phyloP scores from a whole-genome alignment of 2,329 filamentous ascomycete species.

The Parafenestella ontariensis region DNA sequence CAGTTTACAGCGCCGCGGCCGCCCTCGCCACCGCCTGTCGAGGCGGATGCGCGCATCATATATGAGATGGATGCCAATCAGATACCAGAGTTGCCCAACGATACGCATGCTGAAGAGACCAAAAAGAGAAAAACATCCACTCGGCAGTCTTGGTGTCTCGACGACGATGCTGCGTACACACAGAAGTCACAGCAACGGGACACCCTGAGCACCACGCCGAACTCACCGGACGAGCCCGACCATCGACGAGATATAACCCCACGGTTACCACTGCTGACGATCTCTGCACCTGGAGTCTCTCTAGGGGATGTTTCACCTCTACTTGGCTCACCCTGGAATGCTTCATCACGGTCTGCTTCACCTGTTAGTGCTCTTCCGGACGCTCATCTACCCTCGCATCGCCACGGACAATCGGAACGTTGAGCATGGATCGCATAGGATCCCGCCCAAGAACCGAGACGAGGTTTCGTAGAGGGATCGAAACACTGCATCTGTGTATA shows the following conservation, averaged over 20 bases:
- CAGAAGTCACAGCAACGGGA: constrained; percentile 16
- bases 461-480: not conserved
- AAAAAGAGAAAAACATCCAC: constrained; percentile 10
- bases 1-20: constrained; percentile 4
- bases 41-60: constrained; percentile 28
- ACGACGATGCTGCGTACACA: constrained; percentile 15
- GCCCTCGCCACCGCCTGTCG: constrained; percentile 16
- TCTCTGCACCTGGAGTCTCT: constrained; percentile 9
- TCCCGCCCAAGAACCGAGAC: not conserved
- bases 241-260: not conserved
- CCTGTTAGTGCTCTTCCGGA: constrained; percentile 13
- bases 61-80: constrained; percentile 30
- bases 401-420: not conserved
- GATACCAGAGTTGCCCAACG: constrained; percentile 29
- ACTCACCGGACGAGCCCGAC: not conserved
- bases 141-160: constrained; percentile 4
- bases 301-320: constrained; percentile 15
- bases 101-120: constrained; percentile 23
- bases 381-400: constrained; percentile 10
- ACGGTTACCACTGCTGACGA: constrained; percentile 5
- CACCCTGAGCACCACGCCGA: constrained; percentile 10
- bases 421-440: not conserved
- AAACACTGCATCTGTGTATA: not conserved
- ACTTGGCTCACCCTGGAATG: constrained; percentile 9
- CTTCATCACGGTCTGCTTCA: not conserved